phyloP scores from a whole-genome alignment of 129 eudicot species.

The Lactuca saligna region DNA sequence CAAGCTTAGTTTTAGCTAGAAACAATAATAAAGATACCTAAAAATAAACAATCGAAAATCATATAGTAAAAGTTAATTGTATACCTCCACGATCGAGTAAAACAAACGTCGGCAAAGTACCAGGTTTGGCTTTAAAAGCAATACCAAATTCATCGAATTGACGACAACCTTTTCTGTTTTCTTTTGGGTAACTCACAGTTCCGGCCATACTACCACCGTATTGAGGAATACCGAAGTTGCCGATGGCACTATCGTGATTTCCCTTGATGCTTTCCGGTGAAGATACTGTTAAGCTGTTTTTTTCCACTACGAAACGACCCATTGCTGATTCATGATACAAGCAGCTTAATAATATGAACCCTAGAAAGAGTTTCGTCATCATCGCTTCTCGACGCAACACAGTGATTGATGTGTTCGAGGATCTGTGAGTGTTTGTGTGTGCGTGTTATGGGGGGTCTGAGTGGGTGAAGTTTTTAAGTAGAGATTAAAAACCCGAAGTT shows the following conservation, averaged over 20 bases:
- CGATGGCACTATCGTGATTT: slow-evolving; percentile 81
- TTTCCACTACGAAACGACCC: slow-evolving; percentile 74
- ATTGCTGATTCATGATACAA: slow-evolving; percentile 25
- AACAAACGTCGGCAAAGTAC: slow-evolving; percentile 79
- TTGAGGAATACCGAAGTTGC: slow-evolving; percentile 93
- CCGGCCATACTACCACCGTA: slow-evolving; percentile 98
- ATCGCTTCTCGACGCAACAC: slow-evolving; percentile 24
- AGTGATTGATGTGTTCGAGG: slow-evolving; percentile 28
- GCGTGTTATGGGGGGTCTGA: slow-evolving; percentile 8
- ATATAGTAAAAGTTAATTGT: not conserved
- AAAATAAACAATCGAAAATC: not conserved
- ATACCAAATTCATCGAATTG: slow-evolving; percentile 58
- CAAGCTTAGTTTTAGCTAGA: slow-evolving; percentile 7
- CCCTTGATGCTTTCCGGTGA: slow-evolving; percentile 80
- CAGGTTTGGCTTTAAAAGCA: slow-evolving; percentile 75
- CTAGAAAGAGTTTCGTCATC: slow-evolving; percentile 35
- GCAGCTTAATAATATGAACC: slow-evolving; percentile 37
- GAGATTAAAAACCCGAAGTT: slow-evolving; percentile 13
- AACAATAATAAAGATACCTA: slow-evolving; percentile 9
- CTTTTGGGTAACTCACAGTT: slow-evolving; percentile 76
- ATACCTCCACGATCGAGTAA: slow-evolving; percentile 97
- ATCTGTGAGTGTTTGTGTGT: not conserved
- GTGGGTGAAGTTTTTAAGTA: not conserved
- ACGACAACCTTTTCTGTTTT: slow-evolving; percentile 75
- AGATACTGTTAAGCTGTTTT: slow-evolving; percentile 75